Conservation (phyloP, 1,284 basidiomycete species). For the Amylostereum chailletii region DNA sequence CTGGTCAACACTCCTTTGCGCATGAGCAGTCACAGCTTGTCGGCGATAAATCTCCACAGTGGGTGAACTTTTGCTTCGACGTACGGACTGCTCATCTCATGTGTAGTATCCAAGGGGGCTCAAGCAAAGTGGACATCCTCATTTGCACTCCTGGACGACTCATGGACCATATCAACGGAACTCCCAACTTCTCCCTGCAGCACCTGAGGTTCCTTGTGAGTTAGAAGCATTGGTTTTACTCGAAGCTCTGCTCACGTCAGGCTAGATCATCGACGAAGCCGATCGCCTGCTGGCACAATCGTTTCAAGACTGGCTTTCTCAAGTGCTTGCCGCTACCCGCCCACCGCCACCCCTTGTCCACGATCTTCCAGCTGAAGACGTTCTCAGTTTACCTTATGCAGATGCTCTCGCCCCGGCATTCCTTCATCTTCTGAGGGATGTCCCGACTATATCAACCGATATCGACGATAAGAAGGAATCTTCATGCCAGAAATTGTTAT, state of each 20-base stretch:
- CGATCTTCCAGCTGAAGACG: not conserved
- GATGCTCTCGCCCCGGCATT: slow-evolving; percentile 58
- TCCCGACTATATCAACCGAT: slow-evolving; percentile 34
- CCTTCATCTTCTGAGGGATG: slow-evolving; percentile 33
- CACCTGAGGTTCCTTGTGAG: slow-evolving; percentile 86
- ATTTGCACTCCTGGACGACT: slow-evolving; percentile 94
- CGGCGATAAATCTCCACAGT: slow-evolving; percentile 42
- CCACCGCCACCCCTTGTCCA: slow-evolving; percentile 24
- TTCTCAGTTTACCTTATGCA: slow-evolving; percentile 17
- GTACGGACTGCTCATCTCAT: not conserved
- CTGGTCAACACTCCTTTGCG: slow-evolving; percentile 78
- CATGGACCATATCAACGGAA: slow-evolving; percentile 88
- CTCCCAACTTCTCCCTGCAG: slow-evolving; percentile 85
- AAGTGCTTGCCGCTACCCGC: slow-evolving; percentile 67
- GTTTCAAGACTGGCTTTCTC: slow-evolving; percentile 91
- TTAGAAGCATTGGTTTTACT: not conserved
- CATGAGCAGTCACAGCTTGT: slow-evolving; percentile 75
- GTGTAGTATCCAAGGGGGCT: slow-evolving; percentile 60
- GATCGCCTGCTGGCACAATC: slow-evolving; percentile 91
- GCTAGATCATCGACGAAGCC: slow-evolving; percentile 92
- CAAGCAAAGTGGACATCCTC: slow-evolving; percentile 87
- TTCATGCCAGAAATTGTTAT: slow-evolving; percentile 92
- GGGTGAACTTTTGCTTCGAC: slow-evolving; percentile 11
- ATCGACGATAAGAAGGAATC: slow-evolving; percentile 44
- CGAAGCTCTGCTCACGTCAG: not conserved